Evolutionary conservation across 495 filamentous ascomycete genomes (phyloP).

Genomic region (Pyronema omphalodes): DNA sequence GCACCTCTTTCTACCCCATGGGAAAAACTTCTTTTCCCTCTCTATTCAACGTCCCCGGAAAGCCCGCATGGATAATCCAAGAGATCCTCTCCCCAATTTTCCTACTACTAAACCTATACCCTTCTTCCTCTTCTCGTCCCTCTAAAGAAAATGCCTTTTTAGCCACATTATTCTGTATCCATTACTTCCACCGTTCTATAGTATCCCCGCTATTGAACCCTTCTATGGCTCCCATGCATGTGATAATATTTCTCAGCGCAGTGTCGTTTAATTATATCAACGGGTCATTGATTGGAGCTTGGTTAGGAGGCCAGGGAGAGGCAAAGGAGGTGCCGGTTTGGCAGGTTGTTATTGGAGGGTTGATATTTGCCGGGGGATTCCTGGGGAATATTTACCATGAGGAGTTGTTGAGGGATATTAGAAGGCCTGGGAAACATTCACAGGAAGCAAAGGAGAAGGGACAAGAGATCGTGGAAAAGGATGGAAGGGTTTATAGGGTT

Average conservation of each 20-base stretch:
- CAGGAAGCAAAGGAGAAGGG: slow-evolving; percentile 16
- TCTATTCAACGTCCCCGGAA: slow-evolving; percentile 70
- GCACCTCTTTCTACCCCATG: slow-evolving; percentile 42
- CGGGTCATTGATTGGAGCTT: slow-evolving; percentile 53
- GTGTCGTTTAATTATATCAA: slow-evolving; percentile 63
- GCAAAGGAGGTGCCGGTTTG: slow-evolving; percentile 30
- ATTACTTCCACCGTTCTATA: slow-evolving; percentile 79
- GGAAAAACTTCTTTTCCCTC: slow-evolving; percentile 72
- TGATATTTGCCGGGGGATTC: slow-evolving; percentile 43
- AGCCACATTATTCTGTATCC: slow-evolving; percentile 32
- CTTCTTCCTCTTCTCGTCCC: slow-evolving; percentile 17
- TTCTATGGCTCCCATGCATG: slow-evolving; percentile 75
- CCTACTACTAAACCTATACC: slow-evolving; percentile 54
- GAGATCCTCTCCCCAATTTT: slow-evolving; percentile 60
- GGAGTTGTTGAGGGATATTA: slow-evolving; percentile 58
- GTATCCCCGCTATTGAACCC: slow-evolving; percentile 61
- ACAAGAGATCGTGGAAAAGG: slow-evolving; percentile 23
- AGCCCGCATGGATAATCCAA: slow-evolving; percentile 71
- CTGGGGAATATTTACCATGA: slow-evolving; percentile 68
- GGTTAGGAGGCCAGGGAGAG: slow-evolving; percentile 61
- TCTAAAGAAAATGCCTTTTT: slow-evolving; percentile 10
- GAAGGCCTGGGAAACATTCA: slow-evolving; percentile 34
- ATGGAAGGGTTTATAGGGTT: slow-evolving; percentile 74
- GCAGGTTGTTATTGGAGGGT: slow-evolving; percentile 31
- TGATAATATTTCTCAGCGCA: slow-evolving; percentile 40